phyloP scores from a whole-genome alignment of 352 stramenopile species.

The Aphanomyces astaci region DNA sequence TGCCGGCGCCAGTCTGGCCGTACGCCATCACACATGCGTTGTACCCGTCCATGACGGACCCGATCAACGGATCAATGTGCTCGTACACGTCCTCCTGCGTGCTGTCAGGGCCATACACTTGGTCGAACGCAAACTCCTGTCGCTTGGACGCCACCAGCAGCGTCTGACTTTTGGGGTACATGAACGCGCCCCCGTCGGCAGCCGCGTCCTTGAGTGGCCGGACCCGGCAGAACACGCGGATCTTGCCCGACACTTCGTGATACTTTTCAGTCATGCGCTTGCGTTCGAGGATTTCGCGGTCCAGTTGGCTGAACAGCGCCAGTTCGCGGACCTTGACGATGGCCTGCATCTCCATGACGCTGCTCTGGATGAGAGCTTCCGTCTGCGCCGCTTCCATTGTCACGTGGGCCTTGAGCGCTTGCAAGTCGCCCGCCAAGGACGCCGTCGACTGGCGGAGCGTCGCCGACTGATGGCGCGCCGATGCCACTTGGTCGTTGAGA shows the following conservation, averaged over 20 bases:
- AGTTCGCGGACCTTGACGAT: conserved; percentile 33
- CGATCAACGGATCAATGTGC: conserved; percentile 92
- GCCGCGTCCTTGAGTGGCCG: conserved; percentile 39
- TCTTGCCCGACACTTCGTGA: conserved; percentile 88
- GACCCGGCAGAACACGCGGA: conserved; percentile 89
- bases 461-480: conserved; percentile 35
- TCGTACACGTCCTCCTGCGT: conserved; percentile 90
- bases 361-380: conserved; percentile 34
- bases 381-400: conserved; percentile 34
- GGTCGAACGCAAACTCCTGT: conserved; percentile 96
- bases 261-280: conserved; percentile 82
- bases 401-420: not conserved
- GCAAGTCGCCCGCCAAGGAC: conserved; percentile 34
- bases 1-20: conserved; percentile 93
- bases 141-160: conserved; percentile 76
- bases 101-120: conserved; percentile 92
- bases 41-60: conserved; percentile 96
- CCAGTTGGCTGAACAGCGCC: conserved; percentile 53
- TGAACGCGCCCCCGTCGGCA: conserved; percentile 34
- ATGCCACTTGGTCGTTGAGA: conserved; percentile 28
- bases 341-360: conserved; percentile 36
- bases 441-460: conserved; percentile 31
- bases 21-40: conserved; percentile 99
- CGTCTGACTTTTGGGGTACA: conserved; percentile 85
- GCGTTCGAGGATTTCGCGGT: conserved; percentile 66